Evolutionary conservation across 306 rosid genomes (phyloP), one percentile per base, ranked within the genome.

Genomic region (Sophora flavescens): DNA sequence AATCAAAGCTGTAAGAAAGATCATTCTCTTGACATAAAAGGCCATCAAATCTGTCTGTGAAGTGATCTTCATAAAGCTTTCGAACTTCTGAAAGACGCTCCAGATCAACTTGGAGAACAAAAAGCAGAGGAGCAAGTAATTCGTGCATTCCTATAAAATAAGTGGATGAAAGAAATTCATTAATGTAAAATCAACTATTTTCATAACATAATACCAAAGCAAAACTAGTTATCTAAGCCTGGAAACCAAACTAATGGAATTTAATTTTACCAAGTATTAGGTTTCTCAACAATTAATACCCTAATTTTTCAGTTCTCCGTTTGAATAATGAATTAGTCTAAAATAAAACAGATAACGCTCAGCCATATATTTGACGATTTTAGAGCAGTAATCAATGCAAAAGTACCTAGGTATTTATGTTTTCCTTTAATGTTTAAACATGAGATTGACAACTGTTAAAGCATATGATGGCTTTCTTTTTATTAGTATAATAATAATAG

Each of bases 91-190:
- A 89, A 73, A 96, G 90, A 26, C 83, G 84, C 84, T 89, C 95
- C 80, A 96, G 82, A 73, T 91, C 99, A 84, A 84, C 89, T 87
- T 96, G 93, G 80, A 96, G 99, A 82, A 91, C 99, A 70, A 84
- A 96, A 28, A 96, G 81, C 50, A 96, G 83, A 33, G 98, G 99
- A 78, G 99, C 99, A 90, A 96, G 83, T 71, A 96, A 90, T 81
- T 96, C 99, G 78, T 96, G 97, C 99, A 96, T 96, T 73, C 99
- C 99, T 96, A 75, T 63, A 63, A 78, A 63, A 72, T 18, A 68
- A 18, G 50, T 33, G 32, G 14, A 75, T 2, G 16, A 66, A 75
- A 79, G 59, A 50, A 57, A 77, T 36, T 38, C 45, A 64, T 68
- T 68, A 73, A 76, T 39, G 8, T 6, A 70, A 7, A 70, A 30